Percentiles rank a stretch among this genome's conserved stretches.
These are phyloP conservation scores for Sechiopsis laciniata DNA, from an alignment of 306 rosid species.

Conservation along the genomic window DNA sequence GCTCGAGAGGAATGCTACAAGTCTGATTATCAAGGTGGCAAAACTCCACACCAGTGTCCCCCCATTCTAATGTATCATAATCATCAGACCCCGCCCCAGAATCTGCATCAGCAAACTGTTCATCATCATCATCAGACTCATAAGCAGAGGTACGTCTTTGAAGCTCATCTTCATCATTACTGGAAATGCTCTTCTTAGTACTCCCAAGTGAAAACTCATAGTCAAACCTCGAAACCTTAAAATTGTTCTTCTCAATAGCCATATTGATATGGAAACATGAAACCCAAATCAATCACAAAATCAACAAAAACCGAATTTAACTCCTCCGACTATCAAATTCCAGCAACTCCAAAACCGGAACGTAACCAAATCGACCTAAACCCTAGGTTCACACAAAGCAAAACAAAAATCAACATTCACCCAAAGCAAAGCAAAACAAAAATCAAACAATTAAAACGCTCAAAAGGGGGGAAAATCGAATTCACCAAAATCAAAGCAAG, in stretches of 20 bases:
- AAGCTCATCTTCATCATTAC: slow-evolving; percentile 86
- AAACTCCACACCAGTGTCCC: slow-evolving; percentile 91
- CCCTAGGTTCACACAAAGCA: neutral
- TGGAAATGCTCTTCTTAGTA: slow-evolving; percentile 66
- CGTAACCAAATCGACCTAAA: slow-evolving; percentile 18
- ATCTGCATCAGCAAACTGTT: slow-evolving; percentile 76
- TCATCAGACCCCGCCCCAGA: slow-evolving; percentile 99
- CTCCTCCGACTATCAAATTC: slow-evolving; percentile 17
- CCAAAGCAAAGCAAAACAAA: neutral
- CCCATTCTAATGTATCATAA: slow-evolving; percentile 92
- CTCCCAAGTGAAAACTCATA: slow-evolving; percentile 70
- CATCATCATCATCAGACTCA: slow-evolving; percentile 88
- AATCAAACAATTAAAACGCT: neutral
- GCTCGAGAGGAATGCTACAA: slow-evolving; percentile 84
- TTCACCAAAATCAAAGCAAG: slow-evolving; percentile 1
- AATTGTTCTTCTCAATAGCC: slow-evolving; percentile 97
- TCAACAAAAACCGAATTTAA: slow-evolving; percentile 6
- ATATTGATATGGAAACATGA: slow-evolving; percentile 38
- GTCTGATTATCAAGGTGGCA: slow-evolving; percentile 92
- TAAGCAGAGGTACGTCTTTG: slow-evolving; percentile 55
- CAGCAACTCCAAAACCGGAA: slow-evolving; percentile 28
- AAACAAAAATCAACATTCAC: neutral
- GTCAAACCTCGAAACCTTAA: slow-evolving; percentile 80
- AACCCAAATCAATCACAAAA: slow-evolving; percentile 27
- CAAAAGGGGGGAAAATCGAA: neutral